Evolutionary conservation across 2,329 filamentous ascomycete species (phyloP), one percentile per base, ranked within the genome.

Genomic region (Claviceps citrina): DNA sequence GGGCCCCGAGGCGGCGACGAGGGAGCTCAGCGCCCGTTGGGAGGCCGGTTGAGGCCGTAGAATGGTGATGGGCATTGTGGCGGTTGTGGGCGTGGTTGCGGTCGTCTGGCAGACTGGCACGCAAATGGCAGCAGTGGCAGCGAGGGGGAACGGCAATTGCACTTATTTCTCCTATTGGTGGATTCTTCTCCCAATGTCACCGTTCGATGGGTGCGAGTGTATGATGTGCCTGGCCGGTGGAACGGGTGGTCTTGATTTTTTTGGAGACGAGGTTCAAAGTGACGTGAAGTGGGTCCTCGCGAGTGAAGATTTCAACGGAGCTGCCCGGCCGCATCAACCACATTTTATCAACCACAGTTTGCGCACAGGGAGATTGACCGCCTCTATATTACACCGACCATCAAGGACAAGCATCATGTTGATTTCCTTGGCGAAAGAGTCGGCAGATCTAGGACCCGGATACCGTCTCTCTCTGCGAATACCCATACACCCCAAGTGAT

Each of bases 31-130:
- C 16, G 48, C 51, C 33, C 38, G 44, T 40, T 49, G 51, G 22
- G 55, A 46, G 24, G 50, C 53, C 36, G 60, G 55, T 46, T 57
- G 55, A 24, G 65, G 66, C 38, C 57, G 60, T 41, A 63, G 58
- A 44, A 68, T 68, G 49, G 64, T 67, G 56, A 68, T 67, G 50
- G 66, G 63, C 66, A 68, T 68, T 19, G 31, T 31, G 38, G 15
- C 9, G 30, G 30, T 39, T 24, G 22, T 8, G 22, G 22, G 5
- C 12, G n/a, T 20, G 36, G 16, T 18, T 9, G 6, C 12, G n/a
- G 13, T n/a, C n/a, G n/a, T n/a, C n/a, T n/a, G n/a, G n/a, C n/a
- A n/a, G n/a, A n/a, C n/a, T n/a, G n/a, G n/a, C n/a, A n/a, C n/a
- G n/a, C n/a, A n/a, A n/a, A n/a, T n/a, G n/a, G n/a, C n/a, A n/a